Percentiles rank a stretch among this genome's conserved stretches.
Evolutionary conservation across 192 early-diverging fungal genomes (phyloP).

Genomic region (Radiomyces spectabilis): DNA sequence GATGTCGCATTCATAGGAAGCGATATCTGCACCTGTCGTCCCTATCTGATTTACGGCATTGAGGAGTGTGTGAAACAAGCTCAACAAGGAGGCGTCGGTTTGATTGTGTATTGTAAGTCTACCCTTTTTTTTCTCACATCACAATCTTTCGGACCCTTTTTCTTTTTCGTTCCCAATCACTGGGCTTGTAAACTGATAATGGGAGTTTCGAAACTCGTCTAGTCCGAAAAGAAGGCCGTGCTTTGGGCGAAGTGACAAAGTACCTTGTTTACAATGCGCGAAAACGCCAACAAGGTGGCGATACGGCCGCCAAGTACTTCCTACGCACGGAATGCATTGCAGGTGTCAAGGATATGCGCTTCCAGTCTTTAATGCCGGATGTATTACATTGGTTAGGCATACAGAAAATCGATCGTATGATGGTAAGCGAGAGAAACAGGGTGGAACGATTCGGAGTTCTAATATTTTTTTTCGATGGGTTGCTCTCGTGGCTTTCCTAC

Average conservation of each 20-base stretch:
- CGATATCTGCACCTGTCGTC: conserved; percentile 82
- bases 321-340: conserved; percentile 80
- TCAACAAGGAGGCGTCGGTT: conserved; percentile 84
- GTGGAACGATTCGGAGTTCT: background rate
- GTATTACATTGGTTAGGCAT: conserved; percentile 95
- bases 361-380: conserved; percentile 96
- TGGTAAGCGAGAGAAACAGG: conserved; percentile 27
- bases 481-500: conserved; percentile 13
- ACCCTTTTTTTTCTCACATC: background rate
- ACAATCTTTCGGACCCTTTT: background rate
- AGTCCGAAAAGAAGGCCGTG: conserved; percentile 91
- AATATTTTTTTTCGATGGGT: conserved; percentile 3
- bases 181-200: too few relatives aligned
- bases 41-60: conserved; percentile 83
- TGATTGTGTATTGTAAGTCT: conserved; percentile 84
- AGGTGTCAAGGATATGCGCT: conserved; percentile 92
- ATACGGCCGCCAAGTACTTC: conserved; percentile 88
- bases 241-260: conserved; percentile 92
- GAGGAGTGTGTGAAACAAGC: conserved; percentile 84
- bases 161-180: background rate
- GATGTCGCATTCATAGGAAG: conserved; percentile 24
- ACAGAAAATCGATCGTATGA: conserved; percentile 88
- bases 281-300: conserved; percentile 68
- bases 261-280: conserved; percentile 95
- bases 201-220: too few relatives aligned